phyloP scores from a whole-genome alignment of 257 asterid genomes.

The Ajuga chamaepitys region DNA sequence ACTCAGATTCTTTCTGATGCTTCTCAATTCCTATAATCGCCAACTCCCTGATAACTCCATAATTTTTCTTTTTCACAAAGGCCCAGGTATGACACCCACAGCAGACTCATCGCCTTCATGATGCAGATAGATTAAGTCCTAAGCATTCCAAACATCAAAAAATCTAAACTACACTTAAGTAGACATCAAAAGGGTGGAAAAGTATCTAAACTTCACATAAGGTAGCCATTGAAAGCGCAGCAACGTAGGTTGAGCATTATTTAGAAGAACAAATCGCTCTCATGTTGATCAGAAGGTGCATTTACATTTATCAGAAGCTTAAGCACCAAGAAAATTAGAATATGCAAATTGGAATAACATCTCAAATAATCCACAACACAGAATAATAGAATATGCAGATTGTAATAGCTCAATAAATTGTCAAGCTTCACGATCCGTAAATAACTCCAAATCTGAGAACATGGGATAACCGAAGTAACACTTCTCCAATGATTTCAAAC shows the following conservation, averaged over 20 bases:
- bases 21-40: neutral
- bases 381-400: neutral
- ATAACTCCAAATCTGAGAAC: conserved; percentile 5
- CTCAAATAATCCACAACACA: neutral
- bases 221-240: neutral
- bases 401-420: neutral
- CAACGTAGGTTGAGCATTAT: neutral
- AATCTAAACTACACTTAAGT: neutral
- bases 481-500: neutral
- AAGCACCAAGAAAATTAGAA: neutral
- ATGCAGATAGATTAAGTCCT: neutral
- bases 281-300: neutral
- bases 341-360: neutral
- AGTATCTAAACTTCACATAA: too few relatives aligned
- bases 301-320: neutral
- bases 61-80: neutral
- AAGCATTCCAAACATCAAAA: neutral
- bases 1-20: neutral
- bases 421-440: conserved; percentile 11
- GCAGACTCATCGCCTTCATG: neutral
- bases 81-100: neutral
- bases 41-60: neutral
- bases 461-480: conserved; percentile 1
- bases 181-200: too few relatives aligned
- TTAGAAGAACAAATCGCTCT: neutral